Evolutionary conservation across 139 green algal genomes (phyloP).

Genomic region (Coelastrella sp.): DNA sequence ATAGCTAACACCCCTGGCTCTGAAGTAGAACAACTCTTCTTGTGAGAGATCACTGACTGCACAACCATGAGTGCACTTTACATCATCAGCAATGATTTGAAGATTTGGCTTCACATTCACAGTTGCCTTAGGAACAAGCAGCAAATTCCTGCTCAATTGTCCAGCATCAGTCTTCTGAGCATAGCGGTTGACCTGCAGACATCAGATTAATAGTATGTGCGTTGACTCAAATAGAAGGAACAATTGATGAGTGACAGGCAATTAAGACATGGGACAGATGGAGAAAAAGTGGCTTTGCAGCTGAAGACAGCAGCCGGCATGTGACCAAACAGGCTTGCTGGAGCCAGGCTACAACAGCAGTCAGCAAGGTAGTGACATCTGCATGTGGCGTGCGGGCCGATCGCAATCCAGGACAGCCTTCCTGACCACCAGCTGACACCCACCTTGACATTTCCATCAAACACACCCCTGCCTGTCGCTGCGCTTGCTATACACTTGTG

Average conservation of each 20-base stretch:
- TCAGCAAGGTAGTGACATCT: too few species aligned
- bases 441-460: slow-evolving; percentile 97
- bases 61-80: slow-evolving; percentile 98
- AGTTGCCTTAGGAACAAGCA: slow-evolving; percentile 92
- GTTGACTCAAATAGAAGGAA: too few species aligned
- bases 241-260: too few species aligned
- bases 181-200: slow-evolving; percentile 79
- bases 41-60: slow-evolving; percentile 97
- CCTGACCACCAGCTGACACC: not conserved
- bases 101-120: slow-evolving; percentile 99
- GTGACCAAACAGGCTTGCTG: too few species aligned
- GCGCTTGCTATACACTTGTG: slow-evolving; percentile 98
- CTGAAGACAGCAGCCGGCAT: too few species aligned
- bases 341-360: too few species aligned
- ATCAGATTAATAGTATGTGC: too few species aligned
- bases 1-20: slow-evolving; percentile 83
- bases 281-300: too few species aligned
- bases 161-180: slow-evolving; percentile 96
- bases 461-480: slow-evolving; percentile 86
- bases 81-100: slow-evolving; percentile 98
- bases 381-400: too few species aligned
- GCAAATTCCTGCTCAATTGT: slow-evolving; percentile 96
- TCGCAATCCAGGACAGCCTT: too few species aligned
- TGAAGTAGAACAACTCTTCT: slow-evolving; percentile 99
- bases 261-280: too few species aligned